A percentile compares a stretch with the other conserved stretches of the same genome.
These are phyloP conservation scores for Albifimbria verrucaria DNA, from an alignment of 2,329 filamentous ascomycete species.

Conservation along the genomic window DNA sequence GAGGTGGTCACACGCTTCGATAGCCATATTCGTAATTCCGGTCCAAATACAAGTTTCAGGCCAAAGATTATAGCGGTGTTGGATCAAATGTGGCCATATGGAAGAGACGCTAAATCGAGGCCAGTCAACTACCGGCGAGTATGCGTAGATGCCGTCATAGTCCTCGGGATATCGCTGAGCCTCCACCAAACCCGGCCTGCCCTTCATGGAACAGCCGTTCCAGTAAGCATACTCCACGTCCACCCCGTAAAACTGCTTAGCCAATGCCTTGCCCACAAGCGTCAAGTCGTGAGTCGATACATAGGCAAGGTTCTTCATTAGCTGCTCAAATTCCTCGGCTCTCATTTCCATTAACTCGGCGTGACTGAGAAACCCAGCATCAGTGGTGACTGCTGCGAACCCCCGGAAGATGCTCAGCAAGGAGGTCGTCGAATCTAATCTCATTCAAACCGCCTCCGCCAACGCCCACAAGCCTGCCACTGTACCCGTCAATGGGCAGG, in stretches of 20 bases:
- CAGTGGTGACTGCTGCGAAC: neutral
- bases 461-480: neutral
- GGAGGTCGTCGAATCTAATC: neutral
- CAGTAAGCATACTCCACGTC: neutral
- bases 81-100: neutral
- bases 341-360: neutral
- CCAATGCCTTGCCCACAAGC: neutral
- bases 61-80: neutral
- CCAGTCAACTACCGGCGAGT: neutral
- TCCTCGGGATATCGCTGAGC: slow-evolving; percentile 1
- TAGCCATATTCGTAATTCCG: neutral
- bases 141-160: neutral
- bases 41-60: neutral
- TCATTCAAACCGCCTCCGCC: neutral
- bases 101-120: neutral
- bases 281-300: neutral
- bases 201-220: neutral
- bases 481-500: neutral
- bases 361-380: neutral
- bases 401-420: neutral
- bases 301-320: neutral
- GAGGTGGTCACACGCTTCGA: neutral
- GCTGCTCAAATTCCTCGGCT: neutral
- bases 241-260: neutral
- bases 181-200: neutral